Percentiles rank a stretch among this genome's conserved stretches.
These are phyloP conservation scores for Astragalus membranaceus DNA, from an alignment of 306 rosid species.

Conservation along the genomic window DNA sequence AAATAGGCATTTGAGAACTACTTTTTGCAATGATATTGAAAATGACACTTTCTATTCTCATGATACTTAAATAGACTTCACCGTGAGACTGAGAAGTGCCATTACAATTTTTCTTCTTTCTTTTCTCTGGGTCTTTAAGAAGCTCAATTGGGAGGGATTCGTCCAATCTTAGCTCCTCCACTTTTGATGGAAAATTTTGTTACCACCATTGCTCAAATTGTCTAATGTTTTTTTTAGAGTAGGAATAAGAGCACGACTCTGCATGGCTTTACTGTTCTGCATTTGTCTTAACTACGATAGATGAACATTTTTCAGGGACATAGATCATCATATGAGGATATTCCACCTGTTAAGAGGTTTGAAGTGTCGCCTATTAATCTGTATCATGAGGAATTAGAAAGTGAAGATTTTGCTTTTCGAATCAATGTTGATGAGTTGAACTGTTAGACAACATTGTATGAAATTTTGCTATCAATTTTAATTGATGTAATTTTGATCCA, in stretches of 20 bases:
- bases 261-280: not conserved
- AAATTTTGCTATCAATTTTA: not conserved
- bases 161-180: not conserved
- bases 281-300: constrained; percentile 4
- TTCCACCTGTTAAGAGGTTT: constrained; percentile 31
- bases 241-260: not conserved
- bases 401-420: constrained; percentile 72
- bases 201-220: not conserved
- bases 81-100: not conserved
- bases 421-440: constrained; percentile 67
- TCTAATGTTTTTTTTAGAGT: constrained; percentile 1
- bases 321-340: constrained; percentile 30
- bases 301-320: constrained; percentile 52
- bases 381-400: constrained; percentile 77
- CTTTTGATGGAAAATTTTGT: not conserved
- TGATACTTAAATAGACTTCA: not conserved
- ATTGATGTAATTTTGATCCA: constrained; percentile 7
- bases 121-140: not conserved
- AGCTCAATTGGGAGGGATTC: not conserved
- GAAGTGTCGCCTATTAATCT: constrained; percentile 41
- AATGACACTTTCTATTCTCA: not conserved
- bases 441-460: constrained; percentile 16
- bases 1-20: not conserved
- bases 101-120: not conserved
- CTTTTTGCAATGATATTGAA: not conserved